Evolutionary conservation across 1,284 basidiomycete species (phyloP), one percentile per base, ranked within the genome.

Genomic region (Fistulinella staudtii): DNA sequence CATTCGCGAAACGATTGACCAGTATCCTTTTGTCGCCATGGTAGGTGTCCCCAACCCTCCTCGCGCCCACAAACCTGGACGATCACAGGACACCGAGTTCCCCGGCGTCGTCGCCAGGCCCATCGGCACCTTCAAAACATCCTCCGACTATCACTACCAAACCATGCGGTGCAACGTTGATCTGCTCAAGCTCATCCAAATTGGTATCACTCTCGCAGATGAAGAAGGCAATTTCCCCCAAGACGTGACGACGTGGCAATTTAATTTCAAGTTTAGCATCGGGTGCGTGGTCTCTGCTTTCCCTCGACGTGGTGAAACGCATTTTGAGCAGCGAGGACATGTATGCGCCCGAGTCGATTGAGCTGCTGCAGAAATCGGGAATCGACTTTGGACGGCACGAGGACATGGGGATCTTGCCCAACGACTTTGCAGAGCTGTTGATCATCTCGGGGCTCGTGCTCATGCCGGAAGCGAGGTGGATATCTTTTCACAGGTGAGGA

Each of bases 111-210:
- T 99, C 33, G 96, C 95, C 8, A 80, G 96, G 15, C 95, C 96
- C 11, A 97, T 99, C 63, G 95, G 95, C 11, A 79, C 84, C 29
- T 99, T 97, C 76, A 93, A 93, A 67, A 95, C 93, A 0, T 93
- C 92, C 10, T 93, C 93, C 14, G 95, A 99, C 69, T 98, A 98
- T 63, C 95, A 99, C 70, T 99, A 97, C 69, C 95, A 99, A 69
- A 99, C 96, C 5, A 93, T 99, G 85, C 83, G 95, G 52, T 94
- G 91, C 72, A 99, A 99, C 67, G 96, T 99, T 60, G 95, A 99
- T 76, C 75, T 99, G 44, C 79, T 99, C 58, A 93, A 93, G 72
- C 92, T 98, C 68, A 97, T 99, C 45, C 95, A 99, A 72, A 82
- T 99, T 46, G 95, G 95, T 8, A 79, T 99, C 54, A 97, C 95